Evolutionary conservation across 1,284 basidiomycete genomes (phyloP), one percentile per base, ranked within the genome.

Genomic region (Mycocalia duriaeana): DNA sequence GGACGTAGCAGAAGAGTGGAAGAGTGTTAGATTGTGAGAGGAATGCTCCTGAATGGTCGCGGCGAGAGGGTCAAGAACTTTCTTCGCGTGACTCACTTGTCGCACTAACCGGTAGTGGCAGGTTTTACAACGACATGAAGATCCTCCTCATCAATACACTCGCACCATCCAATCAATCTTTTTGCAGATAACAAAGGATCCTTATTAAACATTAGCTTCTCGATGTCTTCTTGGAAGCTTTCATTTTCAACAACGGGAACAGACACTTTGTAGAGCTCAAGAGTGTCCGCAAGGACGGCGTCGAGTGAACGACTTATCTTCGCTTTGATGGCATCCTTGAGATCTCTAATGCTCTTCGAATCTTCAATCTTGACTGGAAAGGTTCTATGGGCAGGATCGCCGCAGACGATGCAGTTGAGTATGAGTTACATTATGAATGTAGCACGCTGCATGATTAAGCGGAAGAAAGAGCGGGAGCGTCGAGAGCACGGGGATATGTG

Each of bases 211-310:
- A 11, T 34, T 2, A 2, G 2, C 28, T 2, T 4, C 3, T 4
- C 28, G 4, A 34, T 34, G 4, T 2, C 4, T 16, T 34, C 28
- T 4, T 34, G 3, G 4, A 34, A 34, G 28, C 28, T 34, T 4
- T 3, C 11, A 34, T 51, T 34, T 4, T 3, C 11, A 34, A 49
- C 44, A 19, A 36, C 1, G 23, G 47, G 47, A 3, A 51, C 20
- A 24, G 47, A 51, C 14, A 42, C 50, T 24, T 45, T 45, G 47
- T 31, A 49, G 43, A 51, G 37, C 36, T 26, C 20, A 22, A 51
- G 43, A 25, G 4, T 25, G 22, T 39, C 6, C 1, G 50, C 47
- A 18, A 5, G 7, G 40, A 49, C 31, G 20, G 40, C 24, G 11
- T 48, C 20, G 28, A 51, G 37, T n/a, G 14, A 14, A 5, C 19